A percentile compares a stretch with the other conserved stretches of the same genome.
Evolutionary conservation across 2,329 filamentous ascomycete genomes (phyloP).

Genomic region (Bisporella sp.): DNA sequence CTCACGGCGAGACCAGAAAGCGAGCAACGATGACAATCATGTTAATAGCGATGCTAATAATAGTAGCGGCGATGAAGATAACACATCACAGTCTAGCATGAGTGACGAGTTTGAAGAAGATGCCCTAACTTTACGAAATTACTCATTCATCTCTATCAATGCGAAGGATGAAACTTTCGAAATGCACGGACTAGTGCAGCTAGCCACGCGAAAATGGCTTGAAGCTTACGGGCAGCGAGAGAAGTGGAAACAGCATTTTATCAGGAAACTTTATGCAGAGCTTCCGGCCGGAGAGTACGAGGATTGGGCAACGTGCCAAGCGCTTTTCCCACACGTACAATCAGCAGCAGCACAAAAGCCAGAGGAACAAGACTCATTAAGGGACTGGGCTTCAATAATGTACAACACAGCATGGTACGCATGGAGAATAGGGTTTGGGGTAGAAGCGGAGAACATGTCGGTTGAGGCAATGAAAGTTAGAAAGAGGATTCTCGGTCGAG

Average conservation of each 20-base stretch:
- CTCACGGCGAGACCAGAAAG: conserved; percentile 4
- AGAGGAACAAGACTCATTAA: conserved; percentile 7
- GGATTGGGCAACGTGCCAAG: too few relatives aligned
- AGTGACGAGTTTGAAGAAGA: conserved; percentile 22
- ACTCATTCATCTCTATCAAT: conserved; percentile 27
- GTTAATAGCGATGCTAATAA: conserved; percentile 1
- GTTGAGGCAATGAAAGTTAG: conserved; percentile 5
- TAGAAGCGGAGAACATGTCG: conserved; percentile 9
- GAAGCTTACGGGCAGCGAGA: conserved; percentile 1
- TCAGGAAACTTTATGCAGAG: too few relatives aligned
- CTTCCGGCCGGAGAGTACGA: too few relatives aligned
- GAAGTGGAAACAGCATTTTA: too few relatives aligned
- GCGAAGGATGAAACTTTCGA: conserved; percentile 24
- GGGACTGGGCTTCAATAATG: conserved; percentile 16
- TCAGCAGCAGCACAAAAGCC: conserved; percentile 11
- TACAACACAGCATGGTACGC: conserved; percentile 16
- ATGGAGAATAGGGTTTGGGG: conserved; percentile 6
- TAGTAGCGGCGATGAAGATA: conserved; percentile 2
- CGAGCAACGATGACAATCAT: conserved; percentile 3
- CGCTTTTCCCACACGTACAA: conserved; percentile 2
- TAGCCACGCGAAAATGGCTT: conserved; percentile 32
- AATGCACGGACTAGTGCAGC: conserved; percentile 37
- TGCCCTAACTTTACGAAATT: conserved; percentile 28
- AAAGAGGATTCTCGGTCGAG: background rate
- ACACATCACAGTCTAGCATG: conserved; percentile 8